A percentile compares a stretch with the other conserved stretches of the same genome.
phyloP scores from a whole-genome alignment of 2,329 filamentous ascomycete species.

The Botrytis porri region DNA sequence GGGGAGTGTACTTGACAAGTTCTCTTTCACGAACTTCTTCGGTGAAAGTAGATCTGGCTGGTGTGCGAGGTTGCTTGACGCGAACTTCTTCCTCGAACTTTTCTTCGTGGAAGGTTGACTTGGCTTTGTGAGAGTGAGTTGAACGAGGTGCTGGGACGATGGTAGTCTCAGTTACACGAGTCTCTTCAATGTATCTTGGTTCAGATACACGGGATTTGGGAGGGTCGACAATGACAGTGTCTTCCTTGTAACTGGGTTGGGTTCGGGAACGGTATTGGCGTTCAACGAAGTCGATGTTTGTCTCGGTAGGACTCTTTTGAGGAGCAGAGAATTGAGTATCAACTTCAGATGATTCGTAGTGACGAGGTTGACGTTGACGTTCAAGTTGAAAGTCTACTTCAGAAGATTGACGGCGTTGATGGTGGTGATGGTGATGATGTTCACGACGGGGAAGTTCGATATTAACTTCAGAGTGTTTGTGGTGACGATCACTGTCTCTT shows the following conservation, averaged over 20 bases:
- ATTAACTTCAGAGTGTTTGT: slow-evolving; percentile 22
- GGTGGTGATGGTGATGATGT: slow-evolving; percentile 28
- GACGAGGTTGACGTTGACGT: slow-evolving; percentile 39
- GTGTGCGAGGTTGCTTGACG: slow-evolving; percentile 36
- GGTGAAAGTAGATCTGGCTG: slow-evolving; percentile 25
- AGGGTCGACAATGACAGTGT: slow-evolving; percentile 54
- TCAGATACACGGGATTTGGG: slow-evolving; percentile 42
- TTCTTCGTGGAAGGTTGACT: slow-evolving; percentile 25
- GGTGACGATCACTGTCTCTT: slow-evolving; percentile 19
- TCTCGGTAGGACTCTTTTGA: slow-evolving; percentile 26
- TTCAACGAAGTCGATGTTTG: slow-evolving; percentile 59
- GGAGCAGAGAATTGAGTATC: slow-evolving; percentile 31
- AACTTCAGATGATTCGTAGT: slow-evolving; percentile 31
- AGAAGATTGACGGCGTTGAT: slow-evolving; percentile 25
- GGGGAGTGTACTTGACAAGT: slow-evolving; percentile 31
- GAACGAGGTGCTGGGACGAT: slow-evolving; percentile 39
- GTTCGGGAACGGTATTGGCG: slow-evolving; percentile 58
- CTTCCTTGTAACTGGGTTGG: slow-evolving; percentile 41
- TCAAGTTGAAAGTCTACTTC: slow-evolving; percentile 45
- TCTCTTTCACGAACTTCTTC: slow-evolving; percentile 33
- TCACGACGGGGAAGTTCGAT: slow-evolving; percentile 42
- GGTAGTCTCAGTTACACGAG: slow-evolving; percentile 36
- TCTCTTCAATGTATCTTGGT: slow-evolving; percentile 33
- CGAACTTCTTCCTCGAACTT: slow-evolving; percentile 26
- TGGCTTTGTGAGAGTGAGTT: slow-evolving; percentile 31